A percentile compares a stretch with the other conserved stretches of the same genome.
These are phyloP conservation scores for Zalaria obscura DNA, from an alignment of 2,329 filamentous ascomycete genomes.

Conservation along the genomic window DNA sequence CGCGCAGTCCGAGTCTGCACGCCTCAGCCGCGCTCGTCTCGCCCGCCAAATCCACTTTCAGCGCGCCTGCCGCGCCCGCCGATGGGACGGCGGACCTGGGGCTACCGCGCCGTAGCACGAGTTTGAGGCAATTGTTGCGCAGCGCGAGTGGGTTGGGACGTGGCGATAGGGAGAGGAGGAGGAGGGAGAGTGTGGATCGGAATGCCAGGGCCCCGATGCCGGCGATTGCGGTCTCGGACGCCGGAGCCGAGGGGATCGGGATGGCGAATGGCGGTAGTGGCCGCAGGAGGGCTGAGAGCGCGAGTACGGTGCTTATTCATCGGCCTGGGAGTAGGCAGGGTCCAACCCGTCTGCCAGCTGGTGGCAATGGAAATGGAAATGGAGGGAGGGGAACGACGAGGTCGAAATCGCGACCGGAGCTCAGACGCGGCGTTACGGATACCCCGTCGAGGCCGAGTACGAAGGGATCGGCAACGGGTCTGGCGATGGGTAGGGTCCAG, in stretches of 20 bases:
- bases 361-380: not conserved
- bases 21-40: not conserved
- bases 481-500: not conserved
- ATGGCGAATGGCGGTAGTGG: not conserved
- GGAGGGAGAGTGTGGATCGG: not conserved
- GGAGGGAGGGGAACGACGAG: conserved; percentile 1
- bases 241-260: not conserved
- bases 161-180: not conserved
- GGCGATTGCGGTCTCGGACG: conserved; percentile 1
- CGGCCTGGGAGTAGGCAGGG: not conserved
- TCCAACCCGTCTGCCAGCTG: not conserved
- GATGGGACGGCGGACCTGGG: conserved; percentile 1
- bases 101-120: conserved; percentile 3
- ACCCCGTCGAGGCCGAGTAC: not conserved
- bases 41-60: conserved; percentile 3
- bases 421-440: not conserved
- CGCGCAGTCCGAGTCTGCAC: too few species aligned
- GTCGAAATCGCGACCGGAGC: not conserved
- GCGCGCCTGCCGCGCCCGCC: not conserved
- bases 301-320: too few species aligned
- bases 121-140: not conserved
- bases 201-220: not conserved
- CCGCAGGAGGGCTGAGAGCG: conserved; percentile 2
- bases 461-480: too few species aligned
- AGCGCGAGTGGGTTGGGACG: conserved; percentile 1